A percentile compares a stretch with the other conserved stretches of the same genome.
Evolutionary conservation across 257 asterid genomes (phyloP).

Genomic region (Salvia splendens): DNA sequence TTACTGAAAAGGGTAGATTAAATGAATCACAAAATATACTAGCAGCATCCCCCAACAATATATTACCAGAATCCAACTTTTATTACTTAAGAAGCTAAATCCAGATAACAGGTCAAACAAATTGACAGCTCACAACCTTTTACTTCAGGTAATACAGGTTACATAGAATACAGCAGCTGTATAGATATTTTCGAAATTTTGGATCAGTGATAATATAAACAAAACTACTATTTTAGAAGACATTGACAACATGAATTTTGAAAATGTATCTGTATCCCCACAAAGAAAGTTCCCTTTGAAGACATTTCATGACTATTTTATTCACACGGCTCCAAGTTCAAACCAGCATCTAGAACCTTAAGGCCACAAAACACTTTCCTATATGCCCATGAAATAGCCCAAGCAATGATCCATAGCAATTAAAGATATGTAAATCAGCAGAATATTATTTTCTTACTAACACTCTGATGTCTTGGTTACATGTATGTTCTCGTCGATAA

Average conservation of each 20-base stretch:
- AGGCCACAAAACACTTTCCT: too few species aligned
- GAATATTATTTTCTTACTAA: neutral
- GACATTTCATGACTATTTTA: too few species aligned
- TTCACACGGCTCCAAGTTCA: too few species aligned
- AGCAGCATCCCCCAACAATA: slow-evolving; percentile 18
- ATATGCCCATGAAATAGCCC: too few species aligned
- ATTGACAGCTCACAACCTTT: slow-evolving; percentile 9
- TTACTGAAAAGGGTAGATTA: neutral
- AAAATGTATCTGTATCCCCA: too few species aligned
- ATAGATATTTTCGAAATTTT: neutral
- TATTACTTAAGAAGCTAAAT: slow-evolving; percentile 8
- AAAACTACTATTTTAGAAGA: too few species aligned
- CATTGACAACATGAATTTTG: too few species aligned
- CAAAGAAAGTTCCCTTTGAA: too few species aligned
- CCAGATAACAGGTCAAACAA: neutral
- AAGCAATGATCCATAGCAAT: too few species aligned
- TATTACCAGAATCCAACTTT: slow-evolving; percentile 13
- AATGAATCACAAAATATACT: slow-evolving; percentile 7
- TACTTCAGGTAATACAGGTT: slow-evolving; percentile 22
- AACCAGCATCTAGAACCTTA: too few species aligned
- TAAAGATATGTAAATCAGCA: too few species aligned
- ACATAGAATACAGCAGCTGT: slow-evolving; percentile 7
- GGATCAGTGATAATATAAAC: neutral
- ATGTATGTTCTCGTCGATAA: neutral
- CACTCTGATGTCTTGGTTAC: neutral